These are phyloP conservation scores for Filosporella fistucella DNA, from an alignment of 495 filamentous ascomycete species.

Conservation along the genomic window DNA sequence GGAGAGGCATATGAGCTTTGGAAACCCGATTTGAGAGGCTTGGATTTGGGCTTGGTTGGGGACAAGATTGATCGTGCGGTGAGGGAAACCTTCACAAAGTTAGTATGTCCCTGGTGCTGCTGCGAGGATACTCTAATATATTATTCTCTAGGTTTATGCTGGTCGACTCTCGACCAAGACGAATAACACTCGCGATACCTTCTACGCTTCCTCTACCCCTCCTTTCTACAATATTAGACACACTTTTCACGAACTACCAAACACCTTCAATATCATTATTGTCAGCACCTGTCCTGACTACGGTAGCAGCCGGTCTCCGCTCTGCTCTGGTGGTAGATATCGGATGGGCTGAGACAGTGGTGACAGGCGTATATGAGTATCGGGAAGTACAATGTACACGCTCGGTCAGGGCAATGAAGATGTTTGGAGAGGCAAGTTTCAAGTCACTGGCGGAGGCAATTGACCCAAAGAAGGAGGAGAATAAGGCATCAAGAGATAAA, in stretches of 20 bases:
- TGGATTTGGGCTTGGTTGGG: conserved; percentile 74
- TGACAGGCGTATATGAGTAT: conserved; percentile 84
- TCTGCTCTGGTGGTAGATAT: conserved; percentile 81
- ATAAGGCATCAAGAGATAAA: conserved; percentile 12
- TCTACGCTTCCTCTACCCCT: conserved; percentile 74
- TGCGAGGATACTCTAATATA: background rate
- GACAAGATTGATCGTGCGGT: conserved; percentile 86
- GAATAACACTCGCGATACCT: conserved; percentile 67
- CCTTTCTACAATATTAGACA: conserved; percentile 67
- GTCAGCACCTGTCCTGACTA: conserved; percentile 63
- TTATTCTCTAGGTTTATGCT: conserved; percentile 57
- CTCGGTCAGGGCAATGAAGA: conserved; percentile 69
- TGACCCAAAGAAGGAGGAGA: conserved; percentile 12
- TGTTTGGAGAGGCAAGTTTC: conserved; percentile 63
- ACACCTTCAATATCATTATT: conserved; percentile 78
- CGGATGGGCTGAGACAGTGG: conserved; percentile 83
- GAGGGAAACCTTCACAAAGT: conserved; percentile 81
- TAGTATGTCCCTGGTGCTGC: conserved; percentile 5
- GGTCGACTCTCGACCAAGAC: conserved; percentile 69
- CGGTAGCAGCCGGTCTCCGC: conserved; percentile 76
- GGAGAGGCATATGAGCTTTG: conserved; percentile 74
- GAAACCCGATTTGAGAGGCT: conserved; percentile 63
- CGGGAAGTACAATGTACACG: conserved; percentile 65
- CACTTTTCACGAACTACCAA: conserved; percentile 74
- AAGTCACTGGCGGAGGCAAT: conserved; percentile 47